These are phyloP conservation scores for Metarhizium rileyi DNA, from an alignment of 2,329 filamentous ascomycete species.

Conservation along the genomic window DNA sequence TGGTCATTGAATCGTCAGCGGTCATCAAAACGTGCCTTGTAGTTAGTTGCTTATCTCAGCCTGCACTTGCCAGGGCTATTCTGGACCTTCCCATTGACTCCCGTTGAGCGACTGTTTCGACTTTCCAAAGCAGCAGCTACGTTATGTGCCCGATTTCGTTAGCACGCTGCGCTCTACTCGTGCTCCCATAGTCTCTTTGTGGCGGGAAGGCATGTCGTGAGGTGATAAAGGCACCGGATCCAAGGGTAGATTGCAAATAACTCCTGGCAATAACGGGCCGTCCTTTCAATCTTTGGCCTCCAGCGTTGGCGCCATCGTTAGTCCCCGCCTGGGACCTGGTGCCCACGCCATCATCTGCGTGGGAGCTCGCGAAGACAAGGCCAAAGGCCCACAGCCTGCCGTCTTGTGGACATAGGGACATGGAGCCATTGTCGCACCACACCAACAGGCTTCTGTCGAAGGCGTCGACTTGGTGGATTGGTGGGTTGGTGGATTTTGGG, in stretches of 20 bases:
- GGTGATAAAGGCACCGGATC: not conserved
- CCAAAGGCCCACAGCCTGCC: not conserved
- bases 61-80: not conserved
- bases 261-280: not conserved
- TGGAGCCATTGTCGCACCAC: not conserved
- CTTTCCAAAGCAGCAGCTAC: not conserved
- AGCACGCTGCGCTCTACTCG: not conserved
- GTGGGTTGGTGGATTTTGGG: not conserved
- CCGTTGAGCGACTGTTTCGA: not conserved
- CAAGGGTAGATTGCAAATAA: not conserved
- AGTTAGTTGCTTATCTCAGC: no score
- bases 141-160: no score
- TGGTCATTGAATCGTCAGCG: not conserved
- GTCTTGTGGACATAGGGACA: not conserved
- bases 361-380: slow-evolving; percentile 1
- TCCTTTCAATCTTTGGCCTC: not conserved
- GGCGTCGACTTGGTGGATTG: not conserved
- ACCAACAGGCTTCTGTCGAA: not conserved
- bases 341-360: slow-evolving; percentile 5
- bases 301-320: not conserved
- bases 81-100: not conserved
- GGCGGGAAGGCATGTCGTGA: slow-evolving; percentile 4
- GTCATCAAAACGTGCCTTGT: not conserved
- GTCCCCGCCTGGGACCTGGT: not conserved
- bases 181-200: not conserved